Base-by-base conservation (phyloP, 1,284 basidiomycete species). In the Microbotryum scabiosae region DNA sequence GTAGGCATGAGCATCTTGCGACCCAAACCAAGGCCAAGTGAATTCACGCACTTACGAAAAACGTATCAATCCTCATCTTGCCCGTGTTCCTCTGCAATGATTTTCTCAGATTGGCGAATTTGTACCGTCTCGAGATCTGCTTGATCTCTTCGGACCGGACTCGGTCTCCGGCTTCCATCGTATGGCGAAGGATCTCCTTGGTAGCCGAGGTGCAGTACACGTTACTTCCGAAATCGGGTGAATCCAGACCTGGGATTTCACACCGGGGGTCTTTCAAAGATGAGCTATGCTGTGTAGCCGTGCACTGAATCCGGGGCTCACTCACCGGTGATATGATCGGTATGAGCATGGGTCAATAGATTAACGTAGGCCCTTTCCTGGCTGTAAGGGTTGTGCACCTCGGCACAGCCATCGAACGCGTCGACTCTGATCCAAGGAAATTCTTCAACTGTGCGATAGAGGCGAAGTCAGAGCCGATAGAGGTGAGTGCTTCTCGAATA, bases 321-420 rank as follows among this genome's bases (percentile, higher is more conserved):
- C 60, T 3, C 14, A 61, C 68, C 70, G 36, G 50, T 56, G 8
- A 67, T 49, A 43, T 72, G 70, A 44, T 72, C 70, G 14, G 69
- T 67, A 52, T 72, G 70, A 3, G 64, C 62, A 21, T 72, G 70
- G 3, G 69, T 65, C 30, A 72, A 59, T 16, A 72, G 65, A 52
- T 70, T 56, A 30, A 64, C 52, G 9, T 44, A 52, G 1, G 67
- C 63, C 8, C 51, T 49, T 18, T 43, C 14, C 14, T 28, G 45
- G 9, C 57, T 53, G 43, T 36, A 54, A 3, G 62, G 60, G 53
- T 68, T 61, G 12, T 44, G 14, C 14, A 25, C 10, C 59, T 8
- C 53, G 44, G 26, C 54, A 32, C 16, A n/a, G 32, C 55, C 54
- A 28, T 63, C 46, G 51, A 68, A 68, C 23, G 58, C 56, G 56